Evolutionary conservation across 805 yeast species (phyloP).

Genomic region (Clavispora carvajalis): DNA sequence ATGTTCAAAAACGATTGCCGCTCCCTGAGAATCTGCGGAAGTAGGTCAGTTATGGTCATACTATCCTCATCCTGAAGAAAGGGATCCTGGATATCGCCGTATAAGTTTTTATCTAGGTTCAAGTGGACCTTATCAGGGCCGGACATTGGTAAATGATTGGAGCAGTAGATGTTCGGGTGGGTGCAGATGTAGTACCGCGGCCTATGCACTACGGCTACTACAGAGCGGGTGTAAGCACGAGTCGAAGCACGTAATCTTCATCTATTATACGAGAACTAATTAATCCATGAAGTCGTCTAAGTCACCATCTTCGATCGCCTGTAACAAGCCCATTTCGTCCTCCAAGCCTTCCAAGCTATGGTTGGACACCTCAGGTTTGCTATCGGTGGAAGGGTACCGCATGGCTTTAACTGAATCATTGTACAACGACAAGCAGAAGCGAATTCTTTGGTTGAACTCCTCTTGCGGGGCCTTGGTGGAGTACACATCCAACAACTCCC

Average conservation of each 20-base stretch:
- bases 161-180: background rate
- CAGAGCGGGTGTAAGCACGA: too few species aligned
- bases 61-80: conserved; percentile 37
- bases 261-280: conserved; percentile 2
- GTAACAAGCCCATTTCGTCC: conserved; percentile 39
- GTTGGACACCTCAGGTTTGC: conserved; percentile 23
- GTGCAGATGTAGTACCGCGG: background rate
- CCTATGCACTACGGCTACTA: background rate
- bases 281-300: conserved; percentile 46
- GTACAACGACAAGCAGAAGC: conserved; percentile 83
- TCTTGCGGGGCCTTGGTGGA: conserved; percentile 82
- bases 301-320: conserved; percentile 53
- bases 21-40: conserved; percentile 55
- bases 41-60: conserved; percentile 47
- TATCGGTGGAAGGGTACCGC: conserved; percentile 69
- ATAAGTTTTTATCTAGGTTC: conserved; percentile 24
- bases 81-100: conserved; percentile 31
- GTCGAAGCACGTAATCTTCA: too few species aligned
- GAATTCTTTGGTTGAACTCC: conserved; percentile 88
- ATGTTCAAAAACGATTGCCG: conserved; percentile 55
- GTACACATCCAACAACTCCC: conserved; percentile 80
- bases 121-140: conserved; percentile 10
- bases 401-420: conserved; percentile 90
- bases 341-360: conserved; percentile 30
- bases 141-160: conserved; percentile 3